Conservation (phyloP, 108 stramenopile species). For the Cyclotella cryptica region DNA sequence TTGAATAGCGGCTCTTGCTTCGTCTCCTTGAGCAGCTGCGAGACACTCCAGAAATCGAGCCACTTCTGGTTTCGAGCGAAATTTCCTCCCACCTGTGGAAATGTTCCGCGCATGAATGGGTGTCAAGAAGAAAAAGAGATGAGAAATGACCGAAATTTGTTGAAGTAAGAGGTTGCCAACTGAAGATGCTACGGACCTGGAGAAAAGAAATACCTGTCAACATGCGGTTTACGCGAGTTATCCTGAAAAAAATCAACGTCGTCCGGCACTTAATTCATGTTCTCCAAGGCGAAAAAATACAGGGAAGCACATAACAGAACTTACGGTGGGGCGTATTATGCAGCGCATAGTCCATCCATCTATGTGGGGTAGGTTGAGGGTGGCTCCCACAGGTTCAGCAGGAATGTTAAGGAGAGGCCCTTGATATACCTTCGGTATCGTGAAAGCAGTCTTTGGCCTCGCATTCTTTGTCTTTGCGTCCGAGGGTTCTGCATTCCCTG, state of each 20-base stretch:
- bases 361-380: slow-evolving; percentile 8
- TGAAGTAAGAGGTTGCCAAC: no score
- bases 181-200: neutral
- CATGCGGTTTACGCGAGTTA: neutral
- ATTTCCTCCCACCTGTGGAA: slow-evolving; percentile 7
- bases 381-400: neutral
- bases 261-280: neutral
- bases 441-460: neutral
- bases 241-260: neutral
- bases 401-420: neutral
- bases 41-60: slow-evolving; percentile 5
- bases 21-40: slow-evolving; percentile 6
- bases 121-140: neutral
- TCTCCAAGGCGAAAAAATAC: neutral
- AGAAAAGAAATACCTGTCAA: slow-evolving; percentile 9
- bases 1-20: slow-evolving; percentile 12
- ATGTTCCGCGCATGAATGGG: neutral
- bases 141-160: no score
- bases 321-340: neutral
- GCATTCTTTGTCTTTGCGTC: neutral
- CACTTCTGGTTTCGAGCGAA: slow-evolving; percentile 29
- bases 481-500: neutral
- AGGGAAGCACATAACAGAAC: neutral
- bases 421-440: neutral
- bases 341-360: slow-evolving; percentile 6